These are phyloP conservation scores for Peronospora farinosa DNA, from an alignment of 352 stramenopile genomes.

Conservation along the genomic window DNA sequence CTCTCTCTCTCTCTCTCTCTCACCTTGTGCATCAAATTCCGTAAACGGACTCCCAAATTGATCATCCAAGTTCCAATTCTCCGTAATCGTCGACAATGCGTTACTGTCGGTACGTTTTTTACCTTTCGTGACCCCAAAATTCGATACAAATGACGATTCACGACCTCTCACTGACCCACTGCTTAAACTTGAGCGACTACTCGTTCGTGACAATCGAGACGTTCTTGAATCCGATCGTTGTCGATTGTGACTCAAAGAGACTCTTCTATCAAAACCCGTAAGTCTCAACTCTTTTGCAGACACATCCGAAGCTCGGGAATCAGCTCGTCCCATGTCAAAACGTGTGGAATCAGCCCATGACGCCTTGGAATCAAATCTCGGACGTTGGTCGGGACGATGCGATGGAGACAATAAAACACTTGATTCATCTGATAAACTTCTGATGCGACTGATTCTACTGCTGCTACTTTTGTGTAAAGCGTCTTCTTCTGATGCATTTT, in stretches of 20 bases:
- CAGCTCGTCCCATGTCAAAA: conserved; percentile 76
- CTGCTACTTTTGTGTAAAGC: conserved; percentile 13
- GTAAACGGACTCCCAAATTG: conserved; percentile 71
- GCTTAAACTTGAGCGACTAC: conserved; percentile 34
- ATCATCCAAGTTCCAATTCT: conserved; percentile 84
- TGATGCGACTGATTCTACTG: too few relatives aligned
- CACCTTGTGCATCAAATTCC: conserved; percentile 76
- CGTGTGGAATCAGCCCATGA: conserved; percentile 84
- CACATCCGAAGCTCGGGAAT: conserved; percentile 74
- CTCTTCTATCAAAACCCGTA: conserved; percentile 35
- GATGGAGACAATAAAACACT: conserved; percentile 52
- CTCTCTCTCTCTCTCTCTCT: conserved; percentile 1
- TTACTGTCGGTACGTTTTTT: conserved; percentile 62
- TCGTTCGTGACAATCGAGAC: conserved; percentile 54
- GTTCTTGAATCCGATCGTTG: conserved; percentile 58
- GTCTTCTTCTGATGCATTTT: conserved; percentile 4
- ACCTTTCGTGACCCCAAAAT: conserved; percentile 61
- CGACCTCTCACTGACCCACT: conserved; percentile 32
- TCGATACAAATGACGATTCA: conserved; percentile 70
- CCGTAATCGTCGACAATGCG: conserved; percentile 79
- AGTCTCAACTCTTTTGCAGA: conserved; percentile 60
- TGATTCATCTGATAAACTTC: conserved; percentile 46
- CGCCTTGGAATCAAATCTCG: conserved; percentile 74
- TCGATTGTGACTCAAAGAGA: conserved; percentile 28
- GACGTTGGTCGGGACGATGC: conserved; percentile 31